phyloP scores from a whole-genome alignment of 148 eudicot species.

The Beta vulgaris region DNA sequence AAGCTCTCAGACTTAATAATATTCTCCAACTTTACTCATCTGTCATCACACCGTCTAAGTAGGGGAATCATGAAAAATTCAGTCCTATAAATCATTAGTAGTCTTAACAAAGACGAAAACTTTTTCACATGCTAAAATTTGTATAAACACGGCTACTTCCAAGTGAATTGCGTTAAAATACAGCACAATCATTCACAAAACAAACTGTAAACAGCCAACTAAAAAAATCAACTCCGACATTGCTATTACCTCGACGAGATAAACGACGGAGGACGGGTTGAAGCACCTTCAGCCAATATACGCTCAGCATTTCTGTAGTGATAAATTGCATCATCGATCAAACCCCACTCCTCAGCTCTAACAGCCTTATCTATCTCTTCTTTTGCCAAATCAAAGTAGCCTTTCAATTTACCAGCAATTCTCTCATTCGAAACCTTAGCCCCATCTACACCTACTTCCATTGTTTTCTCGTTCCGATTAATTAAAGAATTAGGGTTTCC shows the following conservation, averaged over 20 bases:
- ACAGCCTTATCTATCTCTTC: conserved; percentile 86
- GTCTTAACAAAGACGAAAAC: background rate
- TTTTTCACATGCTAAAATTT: background rate
- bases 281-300: conserved; percentile 65
- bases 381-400: conserved; percentile 81
- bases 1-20: background rate
- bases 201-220: background rate
- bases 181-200: conserved; percentile 7
- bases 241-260: conserved; percentile 56
- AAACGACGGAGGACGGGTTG: conserved; percentile 71
- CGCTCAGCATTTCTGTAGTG: conserved; percentile 69
- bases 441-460: conserved; percentile 50
- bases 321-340: conserved; percentile 67
- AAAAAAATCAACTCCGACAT: background rate
- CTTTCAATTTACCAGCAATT: conserved; percentile 84
- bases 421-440: conserved; percentile 60
- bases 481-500: conserved; percentile 46
- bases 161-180: background rate
- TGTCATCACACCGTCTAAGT: background rate
- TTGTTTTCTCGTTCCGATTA: conserved; percentile 18
- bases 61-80: background rate
- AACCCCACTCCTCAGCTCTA: conserved; percentile 92
- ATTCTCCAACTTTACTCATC: background rate
- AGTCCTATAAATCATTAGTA: background rate
- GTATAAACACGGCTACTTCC: background rate